phyloP scores from a whole-genome alignment of 345 rosid genomes.

The Leavenworthia alabamica region DNA sequence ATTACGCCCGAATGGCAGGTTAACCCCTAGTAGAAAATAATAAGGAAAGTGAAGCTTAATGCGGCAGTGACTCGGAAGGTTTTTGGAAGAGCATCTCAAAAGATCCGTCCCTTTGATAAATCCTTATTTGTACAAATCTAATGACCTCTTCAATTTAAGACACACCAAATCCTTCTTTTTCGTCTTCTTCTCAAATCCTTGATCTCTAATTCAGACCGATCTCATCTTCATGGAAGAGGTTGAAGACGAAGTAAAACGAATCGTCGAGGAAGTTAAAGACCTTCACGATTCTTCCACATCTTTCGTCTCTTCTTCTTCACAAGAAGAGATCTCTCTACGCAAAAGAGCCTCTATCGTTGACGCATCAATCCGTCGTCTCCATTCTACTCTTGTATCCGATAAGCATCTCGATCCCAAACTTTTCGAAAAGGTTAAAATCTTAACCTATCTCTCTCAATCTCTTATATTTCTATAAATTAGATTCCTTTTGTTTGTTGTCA shows the following conservation, averaged over 20 bases:
- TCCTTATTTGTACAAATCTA: neutral
- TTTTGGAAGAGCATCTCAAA: conserved; percentile 1
- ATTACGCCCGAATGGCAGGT: too few relatives aligned
- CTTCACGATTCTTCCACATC: conserved; percentile 70
- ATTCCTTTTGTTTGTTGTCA: neutral
- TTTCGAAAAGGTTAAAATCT: conserved; percentile 46
- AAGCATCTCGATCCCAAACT: conserved; percentile 48
- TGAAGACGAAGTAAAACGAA: conserved; percentile 65
- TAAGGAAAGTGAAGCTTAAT: neutral
- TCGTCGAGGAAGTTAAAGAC: conserved; percentile 70
- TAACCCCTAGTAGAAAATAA: too few relatives aligned
- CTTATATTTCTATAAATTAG: neutral
- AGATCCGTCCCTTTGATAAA: conserved; percentile 7
- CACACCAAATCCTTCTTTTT: neutral
- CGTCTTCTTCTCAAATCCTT: too few relatives aligned
- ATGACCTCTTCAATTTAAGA: neutral
- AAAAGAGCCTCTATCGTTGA: conserved; percentile 66
- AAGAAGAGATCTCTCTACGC: conserved; percentile 69
- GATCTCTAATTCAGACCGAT: conserved; percentile 21
- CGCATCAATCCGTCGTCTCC: conserved; percentile 64
- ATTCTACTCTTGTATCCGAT: conserved; percentile 35
- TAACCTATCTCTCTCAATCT: neutral
- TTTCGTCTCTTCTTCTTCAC: conserved; percentile 41
- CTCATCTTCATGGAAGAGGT: too few relatives aligned
- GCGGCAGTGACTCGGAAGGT: neutral